Base-by-base conservation (phyloP, 768 basidiomycete species). In the Tricholoma bakamatsutake region DNA sequence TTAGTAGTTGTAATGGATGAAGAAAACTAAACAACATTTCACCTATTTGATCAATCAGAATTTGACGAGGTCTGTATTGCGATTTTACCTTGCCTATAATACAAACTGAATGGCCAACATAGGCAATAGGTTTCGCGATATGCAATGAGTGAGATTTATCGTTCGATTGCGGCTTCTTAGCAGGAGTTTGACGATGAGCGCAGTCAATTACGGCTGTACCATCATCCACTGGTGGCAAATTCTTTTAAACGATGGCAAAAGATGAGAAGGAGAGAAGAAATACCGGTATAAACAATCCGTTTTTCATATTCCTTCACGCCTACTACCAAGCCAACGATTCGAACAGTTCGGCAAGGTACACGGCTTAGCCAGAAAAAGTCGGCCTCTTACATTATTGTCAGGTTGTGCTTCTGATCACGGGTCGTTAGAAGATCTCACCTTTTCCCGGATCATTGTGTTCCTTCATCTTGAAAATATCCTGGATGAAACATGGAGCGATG, bases 131-230 rank as follows among this genome's bases (percentile, higher is more conserved):
- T 17, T 66, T 67, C 1, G 72, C 73, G 30, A 58, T 49, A 42
- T 42, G 34, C 46, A 57, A 61, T 10, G 57, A 52, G 50, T 65
- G 43, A 9, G 52, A 13, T 34, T 57, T 53, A 7, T 50, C 28
- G 33, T 64, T 61, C 4, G n/a, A 11, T 34, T 50, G 57, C 11
- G 50, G 18, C 33, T 47, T 58, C 52, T 66, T 68, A 13, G 53
- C 54, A 0, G 62, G 62, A n/a, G 63, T 48, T 33, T 62, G 71
- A 21, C 70, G 73, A 63, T 82, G 77, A 2, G 73, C 63, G 62
- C 89, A 91, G 46, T 91, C 88, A 24, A 92, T 75, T 3, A 86
- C 82, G 28, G 73, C 82, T 1, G 88, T 87, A 5, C 88, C 87
- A 61, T 92, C 90, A 63, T 92, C 90, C 56, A 91, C 87, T 91